A percentile compares a stretch with the other conserved stretches of the same genome.
Evolutionary conservation across 148 eudicot genomes (phyloP).

Genomic region (Camellia granthamiana): DNA sequence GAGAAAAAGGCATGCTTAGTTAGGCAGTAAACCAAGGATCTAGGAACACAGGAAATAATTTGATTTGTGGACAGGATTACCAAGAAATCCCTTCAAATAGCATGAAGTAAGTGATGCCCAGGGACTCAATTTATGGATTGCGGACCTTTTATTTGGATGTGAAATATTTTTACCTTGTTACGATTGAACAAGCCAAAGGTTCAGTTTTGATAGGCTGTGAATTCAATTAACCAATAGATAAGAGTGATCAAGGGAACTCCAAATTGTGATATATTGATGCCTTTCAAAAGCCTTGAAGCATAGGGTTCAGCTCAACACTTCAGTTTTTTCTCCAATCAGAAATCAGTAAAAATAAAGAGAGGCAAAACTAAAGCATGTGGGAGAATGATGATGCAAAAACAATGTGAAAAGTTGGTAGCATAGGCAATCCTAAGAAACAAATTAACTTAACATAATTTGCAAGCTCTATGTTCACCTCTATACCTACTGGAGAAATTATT

Average conservation of each 20-base stretch:
- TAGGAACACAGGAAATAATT: neutral
- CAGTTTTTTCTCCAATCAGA: neutral
- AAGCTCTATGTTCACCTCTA: neutral
- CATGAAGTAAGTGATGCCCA: neutral
- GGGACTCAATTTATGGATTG: neutral
- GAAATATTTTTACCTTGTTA: neutral
- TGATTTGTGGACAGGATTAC: neutral
- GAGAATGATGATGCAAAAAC: neutral
- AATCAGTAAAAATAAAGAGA: neutral
- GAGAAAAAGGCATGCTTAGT: conserved; percentile 11
- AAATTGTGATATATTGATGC: neutral
- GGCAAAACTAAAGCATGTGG: neutral
- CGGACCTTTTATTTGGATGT: neutral
- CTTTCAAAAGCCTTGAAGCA: neutral
- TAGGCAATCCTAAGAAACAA: neutral
- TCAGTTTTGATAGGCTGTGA: neutral
- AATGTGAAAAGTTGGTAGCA: neutral
- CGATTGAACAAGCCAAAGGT: neutral
- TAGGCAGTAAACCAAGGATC: conserved; percentile 3
- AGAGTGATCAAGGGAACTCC: neutral
- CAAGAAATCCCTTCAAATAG: neutral
- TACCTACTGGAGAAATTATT: neutral
- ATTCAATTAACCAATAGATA: neutral
- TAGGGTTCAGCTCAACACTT: neutral
- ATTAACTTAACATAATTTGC: too few species aligned